A percentile compares a stretch with the other conserved stretches of the same genome.
Evolutionary conservation across 768 basidiomycete species (phyloP).

Genomic region (Boletus edulis): DNA sequence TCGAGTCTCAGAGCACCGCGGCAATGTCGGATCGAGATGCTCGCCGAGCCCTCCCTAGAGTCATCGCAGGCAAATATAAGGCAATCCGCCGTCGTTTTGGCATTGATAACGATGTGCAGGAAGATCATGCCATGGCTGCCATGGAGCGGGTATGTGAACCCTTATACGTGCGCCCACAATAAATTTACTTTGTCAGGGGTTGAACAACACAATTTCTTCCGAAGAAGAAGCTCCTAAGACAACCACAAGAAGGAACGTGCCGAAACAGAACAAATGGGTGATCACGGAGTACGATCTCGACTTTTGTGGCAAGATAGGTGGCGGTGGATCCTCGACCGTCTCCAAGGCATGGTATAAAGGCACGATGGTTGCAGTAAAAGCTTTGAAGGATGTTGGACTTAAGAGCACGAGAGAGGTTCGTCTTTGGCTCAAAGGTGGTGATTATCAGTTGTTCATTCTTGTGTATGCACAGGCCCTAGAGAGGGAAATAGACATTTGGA

Average conservation of each 20-base stretch:
- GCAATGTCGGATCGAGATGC: not conserved
- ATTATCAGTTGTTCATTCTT: not conserved
- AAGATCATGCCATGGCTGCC: slow-evolving; percentile 5
- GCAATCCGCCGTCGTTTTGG: not conserved
- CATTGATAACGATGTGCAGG: not conserved
- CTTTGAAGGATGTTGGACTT: not conserved
- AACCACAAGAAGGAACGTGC: slow-evolving; percentile 4
- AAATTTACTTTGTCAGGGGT: not conserved
- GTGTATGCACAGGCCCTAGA: not conserved
- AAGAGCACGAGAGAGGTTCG: not conserved
- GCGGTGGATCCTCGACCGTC: slow-evolving; percentile 22
- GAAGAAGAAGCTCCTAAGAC: not conserved
- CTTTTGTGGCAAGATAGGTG: slow-evolving; percentile 19
- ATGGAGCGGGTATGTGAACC: slow-evolving; percentile 1
- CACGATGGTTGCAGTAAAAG: slow-evolving; percentile 5
- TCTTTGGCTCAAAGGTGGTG: not conserved
- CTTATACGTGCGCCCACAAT: too few relatives aligned
- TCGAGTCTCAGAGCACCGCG: not conserved
- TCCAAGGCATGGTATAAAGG: not conserved
- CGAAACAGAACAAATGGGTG: slow-evolving; percentile 15
- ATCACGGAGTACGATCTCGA: slow-evolving; percentile 29
- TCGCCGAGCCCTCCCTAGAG: not conserved
- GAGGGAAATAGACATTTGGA: slow-evolving; percentile 12
- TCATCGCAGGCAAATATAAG: not conserved
- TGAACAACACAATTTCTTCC: not conserved